phyloP scores from a whole-genome alignment of 1,284 basidiomycete genomes.

The Salmacisia buchloeana region DNA sequence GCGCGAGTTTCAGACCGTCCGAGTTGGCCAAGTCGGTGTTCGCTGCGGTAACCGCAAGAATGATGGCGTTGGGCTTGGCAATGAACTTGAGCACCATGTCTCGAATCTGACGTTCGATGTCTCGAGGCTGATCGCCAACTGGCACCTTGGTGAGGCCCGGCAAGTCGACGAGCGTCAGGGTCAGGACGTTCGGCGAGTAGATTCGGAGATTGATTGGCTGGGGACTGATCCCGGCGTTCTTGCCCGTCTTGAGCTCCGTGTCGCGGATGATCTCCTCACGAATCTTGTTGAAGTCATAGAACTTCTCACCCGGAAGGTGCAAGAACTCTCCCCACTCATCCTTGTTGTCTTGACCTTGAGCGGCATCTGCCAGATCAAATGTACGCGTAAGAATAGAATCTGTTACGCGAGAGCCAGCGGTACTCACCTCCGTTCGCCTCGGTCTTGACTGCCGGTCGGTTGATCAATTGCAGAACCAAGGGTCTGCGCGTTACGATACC shows the following conservation, averaged over 20 bases:
- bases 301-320: constrained; percentile 83
- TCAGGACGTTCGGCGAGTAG: constrained; percentile 92
- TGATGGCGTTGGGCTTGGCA: constrained; percentile 72
- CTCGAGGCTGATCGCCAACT: constrained; percentile 92
- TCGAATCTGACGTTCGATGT: constrained; percentile 94
- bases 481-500: constrained; percentile 96
- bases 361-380: constrained; percentile 13
- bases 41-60: constrained; percentile 91
- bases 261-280: constrained; percentile 91
- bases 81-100: constrained; percentile 97
- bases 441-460: constrained; percentile 58
- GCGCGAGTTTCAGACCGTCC: constrained; percentile 89
- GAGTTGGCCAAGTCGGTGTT: constrained; percentile 98
- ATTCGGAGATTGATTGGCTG: constrained; percentile 94
- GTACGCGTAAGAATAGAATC: not conserved
- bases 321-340: constrained; percentile 99
- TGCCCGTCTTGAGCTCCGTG: constrained; percentile 95
- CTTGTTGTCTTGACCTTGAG: constrained; percentile 69
- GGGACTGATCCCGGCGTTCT: constrained; percentile 79
- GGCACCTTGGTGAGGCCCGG: constrained; percentile 95
- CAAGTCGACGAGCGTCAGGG: constrained; percentile 91
- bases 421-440: constrained; percentile 9
- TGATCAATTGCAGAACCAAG: constrained; percentile 87
- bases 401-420: not conserved
- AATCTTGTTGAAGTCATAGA: constrained; percentile 95